Evolutionary conservation across 495 filamentous ascomycete genomes (phyloP).

Genomic region (Baudoinia panamericana): DNA sequence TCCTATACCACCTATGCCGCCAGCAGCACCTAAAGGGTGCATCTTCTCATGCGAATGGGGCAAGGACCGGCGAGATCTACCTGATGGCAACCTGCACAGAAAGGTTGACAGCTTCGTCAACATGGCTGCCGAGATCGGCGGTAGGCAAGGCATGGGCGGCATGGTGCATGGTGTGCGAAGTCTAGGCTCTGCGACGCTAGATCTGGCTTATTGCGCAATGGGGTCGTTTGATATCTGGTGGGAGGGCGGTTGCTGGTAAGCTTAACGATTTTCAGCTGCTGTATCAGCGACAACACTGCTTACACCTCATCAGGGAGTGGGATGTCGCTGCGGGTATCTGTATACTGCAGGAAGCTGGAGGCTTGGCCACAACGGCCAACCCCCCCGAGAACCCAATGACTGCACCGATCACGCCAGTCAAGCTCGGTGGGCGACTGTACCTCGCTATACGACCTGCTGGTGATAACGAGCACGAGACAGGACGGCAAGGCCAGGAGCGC

Average conservation of each 20-base stretch:
- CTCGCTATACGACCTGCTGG: constrained; percentile 54
- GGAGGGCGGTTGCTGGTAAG: constrained; percentile 47
- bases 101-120: constrained; percentile 60
- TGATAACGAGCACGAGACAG: constrained; percentile 44
- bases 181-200: constrained; percentile 45
- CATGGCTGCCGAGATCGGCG: constrained; percentile 50
- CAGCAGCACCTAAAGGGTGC: constrained; percentile 50
- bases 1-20: constrained; percentile 45
- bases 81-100: constrained; percentile 48
- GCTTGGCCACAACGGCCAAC: constrained; percentile 53
- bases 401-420: constrained; percentile 42
- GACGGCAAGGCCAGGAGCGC: constrained; percentile 48
- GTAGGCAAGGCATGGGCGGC: constrained; percentile 47
- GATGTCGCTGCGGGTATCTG: constrained; percentile 44
- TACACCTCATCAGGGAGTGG: constrained; percentile 18
- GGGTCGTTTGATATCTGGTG: constrained; percentile 32
- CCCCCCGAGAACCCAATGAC: constrained; percentile 43
- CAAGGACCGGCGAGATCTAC: constrained; percentile 50
- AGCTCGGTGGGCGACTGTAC: constrained; percentile 50
- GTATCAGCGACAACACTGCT: not conserved
- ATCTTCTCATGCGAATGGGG: constrained; percentile 58
- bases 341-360: constrained; percentile 47
- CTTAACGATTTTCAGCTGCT: constrained; percentile 13
- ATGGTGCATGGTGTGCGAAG: constrained; percentile 48
- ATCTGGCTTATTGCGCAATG: constrained; percentile 46